phyloP scores from a whole-genome alignment of 768 basidiomycete species.

The Kwoniella bestiolae region DNA sequence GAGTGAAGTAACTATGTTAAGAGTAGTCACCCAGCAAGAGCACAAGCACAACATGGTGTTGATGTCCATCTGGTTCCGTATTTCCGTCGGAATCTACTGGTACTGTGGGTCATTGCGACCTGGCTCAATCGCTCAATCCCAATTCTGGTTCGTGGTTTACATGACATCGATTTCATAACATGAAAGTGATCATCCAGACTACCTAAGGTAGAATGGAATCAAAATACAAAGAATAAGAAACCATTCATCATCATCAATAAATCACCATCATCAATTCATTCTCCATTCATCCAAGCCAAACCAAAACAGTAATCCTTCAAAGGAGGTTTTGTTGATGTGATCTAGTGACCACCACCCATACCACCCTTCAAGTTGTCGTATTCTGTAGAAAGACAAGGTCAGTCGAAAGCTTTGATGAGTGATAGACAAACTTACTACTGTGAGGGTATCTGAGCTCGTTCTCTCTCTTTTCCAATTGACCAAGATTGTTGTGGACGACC shows the following conservation, averaged over 20 bases:
- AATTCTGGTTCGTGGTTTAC: no score
- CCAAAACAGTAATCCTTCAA: neutral
- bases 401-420: neutral
- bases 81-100: no score
- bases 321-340: neutral
- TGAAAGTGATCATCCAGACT: neutral
- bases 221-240: neutral
- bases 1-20: no score
- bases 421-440: slow-evolving; percentile 51
- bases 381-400: neutral
- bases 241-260: neutral
- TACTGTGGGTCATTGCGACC: no score
- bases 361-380: slow-evolving; percentile 10
- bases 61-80: no score
- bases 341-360: slow-evolving; percentile 1
- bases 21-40: no score
- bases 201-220: neutral
- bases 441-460: slow-evolving; percentile 78
- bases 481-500: slow-evolving; percentile 78
- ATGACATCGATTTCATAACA: neutral
- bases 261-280: neutral
- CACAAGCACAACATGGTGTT: no score
- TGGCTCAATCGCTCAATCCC: no score
- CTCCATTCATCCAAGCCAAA: neutral
- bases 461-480: slow-evolving; percentile 66